Percentiles rank a stretch among this genome's conserved stretches.
phyloP scores from a whole-genome alignment of 2,329 filamentous ascomycete species.

The Sclerotinia subarctica region DNA sequence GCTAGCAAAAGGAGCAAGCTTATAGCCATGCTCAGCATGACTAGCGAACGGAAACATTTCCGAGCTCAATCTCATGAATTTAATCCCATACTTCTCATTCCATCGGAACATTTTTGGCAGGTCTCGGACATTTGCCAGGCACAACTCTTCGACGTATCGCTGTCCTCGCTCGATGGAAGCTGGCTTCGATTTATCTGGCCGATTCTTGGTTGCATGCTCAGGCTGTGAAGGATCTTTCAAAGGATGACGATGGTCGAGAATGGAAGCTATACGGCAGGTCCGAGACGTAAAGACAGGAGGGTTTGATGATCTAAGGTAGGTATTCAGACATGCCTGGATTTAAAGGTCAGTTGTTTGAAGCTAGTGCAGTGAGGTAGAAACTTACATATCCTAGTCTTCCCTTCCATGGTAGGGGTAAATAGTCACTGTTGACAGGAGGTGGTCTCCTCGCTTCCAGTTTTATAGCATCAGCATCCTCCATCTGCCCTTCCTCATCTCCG shows the following conservation, averaged over 20 bases:
- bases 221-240: constrained; percentile 71
- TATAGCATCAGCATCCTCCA: constrained; percentile 34
- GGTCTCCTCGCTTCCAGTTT: constrained; percentile 42
- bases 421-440: constrained; percentile 78
- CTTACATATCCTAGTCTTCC: constrained; percentile 84
- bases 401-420: constrained; percentile 84
- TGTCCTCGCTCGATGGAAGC: constrained; percentile 65
- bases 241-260: constrained; percentile 83
- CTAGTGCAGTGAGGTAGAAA: neutral
- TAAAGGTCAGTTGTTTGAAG: constrained; percentile 10
- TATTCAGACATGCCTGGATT: constrained; percentile 78
- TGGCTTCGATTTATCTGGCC: constrained; percentile 70
- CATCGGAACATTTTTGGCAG: constrained; percentile 82
- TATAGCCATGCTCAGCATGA: constrained; percentile 83
- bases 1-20: constrained; percentile 76
- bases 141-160: constrained; percentile 71
- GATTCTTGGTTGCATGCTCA: constrained; percentile 80
- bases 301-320: constrained; percentile 77
- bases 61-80: constrained; percentile 85
- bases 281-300: constrained; percentile 87
- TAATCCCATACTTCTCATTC: constrained; percentile 91
- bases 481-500: constrained; percentile 32
- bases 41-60: constrained; percentile 98
- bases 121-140: constrained; percentile 78
- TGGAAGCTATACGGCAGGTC: constrained; percentile 87